A percentile compares a stretch with the other conserved stretches of the same genome.
Conservation (phyloP, 2,329 filamentous ascomycete genomes). For the Penicillium thymicola region DNA sequence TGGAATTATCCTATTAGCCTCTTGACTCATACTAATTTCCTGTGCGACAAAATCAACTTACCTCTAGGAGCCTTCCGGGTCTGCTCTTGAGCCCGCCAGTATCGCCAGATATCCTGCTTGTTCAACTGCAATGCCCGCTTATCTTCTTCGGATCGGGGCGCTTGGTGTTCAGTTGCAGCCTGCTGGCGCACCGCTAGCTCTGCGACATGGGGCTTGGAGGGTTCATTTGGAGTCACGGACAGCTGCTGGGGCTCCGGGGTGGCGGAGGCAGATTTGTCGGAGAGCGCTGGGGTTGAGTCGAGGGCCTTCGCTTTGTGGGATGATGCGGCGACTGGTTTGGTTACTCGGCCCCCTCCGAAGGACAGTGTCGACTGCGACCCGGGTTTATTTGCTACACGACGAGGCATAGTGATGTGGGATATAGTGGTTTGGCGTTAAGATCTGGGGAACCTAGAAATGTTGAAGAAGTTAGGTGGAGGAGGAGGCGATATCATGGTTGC, state of each 20-base stretch:
- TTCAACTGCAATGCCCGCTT: slow-evolving; percentile 60
- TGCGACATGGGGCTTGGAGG: slow-evolving; percentile 33
- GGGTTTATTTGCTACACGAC: slow-evolving; percentile 38
- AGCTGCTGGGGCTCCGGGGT: slow-evolving; percentile 29
- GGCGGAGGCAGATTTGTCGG: slow-evolving; percentile 24
- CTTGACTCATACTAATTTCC: neutral
- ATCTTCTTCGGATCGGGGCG: slow-evolving; percentile 36
- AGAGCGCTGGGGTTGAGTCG: slow-evolving; percentile 35
- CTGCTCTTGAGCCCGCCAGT: slow-evolving; percentile 72
- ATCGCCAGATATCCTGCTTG: slow-evolving; percentile 67
- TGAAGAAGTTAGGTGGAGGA: slow-evolving; percentile 4
- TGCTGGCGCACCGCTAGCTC: slow-evolving; percentile 45
- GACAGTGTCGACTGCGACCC: slow-evolving; percentile 58
- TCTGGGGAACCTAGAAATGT: neutral
- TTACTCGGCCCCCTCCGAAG: slow-evolving; percentile 59
- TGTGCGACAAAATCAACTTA: slow-evolving; percentile 22
- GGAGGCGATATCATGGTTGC: slow-evolving; percentile 6
- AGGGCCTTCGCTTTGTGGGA: slow-evolving; percentile 34
- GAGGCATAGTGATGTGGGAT: slow-evolving; percentile 37
- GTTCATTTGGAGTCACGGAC: slow-evolving; percentile 23
- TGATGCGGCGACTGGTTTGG: slow-evolving; percentile 50
- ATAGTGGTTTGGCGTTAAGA: neutral
- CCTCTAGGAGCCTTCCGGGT: slow-evolving; percentile 62
- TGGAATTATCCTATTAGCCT: neutral
- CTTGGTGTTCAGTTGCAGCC: slow-evolving; percentile 44